A percentile compares a stretch with the other conserved stretches of the same genome.
Evolutionary conservation across 1,139 yeast species (phyloP).

Genomic region (Nakaseomyces bracarensis): DNA sequence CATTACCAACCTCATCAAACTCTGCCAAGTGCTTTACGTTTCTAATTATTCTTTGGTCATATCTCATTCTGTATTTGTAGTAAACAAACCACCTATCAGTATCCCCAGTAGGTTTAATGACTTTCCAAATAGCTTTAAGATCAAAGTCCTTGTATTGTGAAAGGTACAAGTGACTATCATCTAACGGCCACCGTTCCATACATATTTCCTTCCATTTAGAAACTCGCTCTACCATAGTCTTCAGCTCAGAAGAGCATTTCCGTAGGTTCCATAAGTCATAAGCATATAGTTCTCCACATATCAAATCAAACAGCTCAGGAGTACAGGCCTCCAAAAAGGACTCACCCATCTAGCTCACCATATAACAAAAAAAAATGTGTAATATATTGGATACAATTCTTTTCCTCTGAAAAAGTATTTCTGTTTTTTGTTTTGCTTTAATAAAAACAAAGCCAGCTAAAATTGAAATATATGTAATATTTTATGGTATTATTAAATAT

Average conservation of each 20-base stretch:
- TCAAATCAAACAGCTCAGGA: slow-evolving; percentile 4
- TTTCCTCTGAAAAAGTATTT: no score
- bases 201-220: slow-evolving; percentile 1
- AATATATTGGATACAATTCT: no score
- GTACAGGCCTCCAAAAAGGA: slow-evolving; percentile 1
- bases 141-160: not conserved
- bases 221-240: not conserved
- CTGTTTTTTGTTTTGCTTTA: no score
- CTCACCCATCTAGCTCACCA: not conserved
- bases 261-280: slow-evolving; percentile 2
- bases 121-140: slow-evolving; percentile 1
- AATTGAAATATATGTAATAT: no score
- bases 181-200: slow-evolving; percentile 1
- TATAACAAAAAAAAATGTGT: not conserved
- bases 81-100: slow-evolving; percentile 16
- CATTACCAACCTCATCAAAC: not conserved
- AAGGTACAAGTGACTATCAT: slow-evolving; percentile 1
- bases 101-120: slow-evolving; percentile 1
- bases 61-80: slow-evolving; percentile 13
- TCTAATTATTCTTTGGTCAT: slow-evolving; percentile 1
- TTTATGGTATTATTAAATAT: no score
- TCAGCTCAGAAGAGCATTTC: slow-evolving; percentile 1
- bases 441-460: no score
- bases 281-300: not conserved
- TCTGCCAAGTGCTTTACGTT: not conserved